Conservation (phyloP, 257 asterid species). For the Mentha longifolia region DNA sequence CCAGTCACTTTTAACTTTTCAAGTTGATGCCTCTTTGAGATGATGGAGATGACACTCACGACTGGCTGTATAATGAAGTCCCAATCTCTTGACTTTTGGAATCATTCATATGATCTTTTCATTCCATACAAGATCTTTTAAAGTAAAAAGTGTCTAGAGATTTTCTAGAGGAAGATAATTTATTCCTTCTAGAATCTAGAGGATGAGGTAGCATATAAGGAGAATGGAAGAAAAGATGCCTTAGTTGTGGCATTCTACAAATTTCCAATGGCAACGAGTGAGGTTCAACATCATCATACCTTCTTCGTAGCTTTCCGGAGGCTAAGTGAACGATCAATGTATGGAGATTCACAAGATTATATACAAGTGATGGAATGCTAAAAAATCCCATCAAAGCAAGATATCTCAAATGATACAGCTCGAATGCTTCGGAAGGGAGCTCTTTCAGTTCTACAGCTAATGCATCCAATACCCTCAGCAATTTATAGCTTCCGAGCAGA, state of each 20-base stretch:
- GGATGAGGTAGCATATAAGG: not conserved
- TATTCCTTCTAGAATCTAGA: no score
- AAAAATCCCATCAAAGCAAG: not conserved
- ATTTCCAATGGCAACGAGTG: not conserved
- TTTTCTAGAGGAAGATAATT: no score
- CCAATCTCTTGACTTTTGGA: constrained; percentile 10
- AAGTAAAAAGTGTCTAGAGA: no score
- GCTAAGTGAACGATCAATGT: not conserved
- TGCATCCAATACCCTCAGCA: not conserved
- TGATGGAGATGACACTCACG: not conserved
- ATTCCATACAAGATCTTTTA: constrained; percentile 7
- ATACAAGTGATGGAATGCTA: not conserved
- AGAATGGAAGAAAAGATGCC: constrained; percentile 3
- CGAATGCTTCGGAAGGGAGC: not conserved
- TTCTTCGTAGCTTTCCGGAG: not conserved
- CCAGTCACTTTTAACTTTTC: not conserved
- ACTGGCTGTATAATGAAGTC: not conserved
- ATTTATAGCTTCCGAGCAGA: not conserved
- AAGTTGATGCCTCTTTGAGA: not conserved
- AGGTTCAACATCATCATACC: not conserved
- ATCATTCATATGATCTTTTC: not conserved
- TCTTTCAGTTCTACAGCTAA: not conserved
- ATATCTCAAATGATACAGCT: no score
- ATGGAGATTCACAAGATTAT: constrained; percentile 11
- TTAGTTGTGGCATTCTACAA: not conserved